phyloP scores from a whole-genome alignment of 106 monocot species.

The Platanthera guangdongensis region DNA sequence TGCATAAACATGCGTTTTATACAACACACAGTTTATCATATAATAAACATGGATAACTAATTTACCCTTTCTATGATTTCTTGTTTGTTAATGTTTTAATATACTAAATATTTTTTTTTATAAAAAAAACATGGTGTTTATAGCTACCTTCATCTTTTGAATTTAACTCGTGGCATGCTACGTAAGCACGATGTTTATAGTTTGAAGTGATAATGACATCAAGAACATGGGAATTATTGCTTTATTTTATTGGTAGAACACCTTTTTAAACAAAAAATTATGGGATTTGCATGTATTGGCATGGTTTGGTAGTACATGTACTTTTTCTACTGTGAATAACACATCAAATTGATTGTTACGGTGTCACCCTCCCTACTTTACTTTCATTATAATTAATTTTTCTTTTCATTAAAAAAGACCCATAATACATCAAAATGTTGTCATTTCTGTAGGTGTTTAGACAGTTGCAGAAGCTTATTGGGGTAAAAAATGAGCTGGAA shows the following conservation, averaged over 20 bases:
- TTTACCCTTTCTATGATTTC: background rate
- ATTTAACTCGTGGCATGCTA: background rate
- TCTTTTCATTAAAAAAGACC: background rate
- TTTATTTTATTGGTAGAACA: background rate
- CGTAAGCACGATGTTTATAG: background rate
- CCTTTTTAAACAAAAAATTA: background rate
- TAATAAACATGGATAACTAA: background rate
- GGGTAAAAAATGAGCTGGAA: constrained; percentile 56
- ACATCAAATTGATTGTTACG: background rate
- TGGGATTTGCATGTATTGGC: background rate
- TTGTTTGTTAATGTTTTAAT: background rate
- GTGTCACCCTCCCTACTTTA: background rate
- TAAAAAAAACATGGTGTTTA: background rate
- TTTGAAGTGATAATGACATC: background rate
- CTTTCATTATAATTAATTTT: background rate
- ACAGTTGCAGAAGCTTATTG: constrained; percentile 53
- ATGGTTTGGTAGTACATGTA: background rate
- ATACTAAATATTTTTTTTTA: background rate
- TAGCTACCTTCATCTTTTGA: background rate
- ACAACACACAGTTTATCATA: background rate
- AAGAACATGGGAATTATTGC: background rate
- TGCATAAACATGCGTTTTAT: background rate
- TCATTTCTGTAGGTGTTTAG: constrained; percentile 43
- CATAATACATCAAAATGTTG: background rate
- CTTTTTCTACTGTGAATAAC: background rate